Conservation (phyloP, 768 basidiomycete genomes). For the Cystofilobasidium ferigula region DNA sequence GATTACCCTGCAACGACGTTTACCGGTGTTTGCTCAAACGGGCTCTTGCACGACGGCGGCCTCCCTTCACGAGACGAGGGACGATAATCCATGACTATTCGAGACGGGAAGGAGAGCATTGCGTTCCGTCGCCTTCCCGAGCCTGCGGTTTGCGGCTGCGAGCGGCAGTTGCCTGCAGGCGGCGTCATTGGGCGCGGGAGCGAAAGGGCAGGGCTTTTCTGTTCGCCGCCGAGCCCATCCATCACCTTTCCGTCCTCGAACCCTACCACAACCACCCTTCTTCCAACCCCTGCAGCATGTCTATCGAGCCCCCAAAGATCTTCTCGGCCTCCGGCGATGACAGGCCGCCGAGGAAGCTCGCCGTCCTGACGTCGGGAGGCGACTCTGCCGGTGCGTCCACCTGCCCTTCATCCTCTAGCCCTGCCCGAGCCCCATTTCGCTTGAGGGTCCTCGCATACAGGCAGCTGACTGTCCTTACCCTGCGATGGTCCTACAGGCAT, state of each 20-base stretch:
- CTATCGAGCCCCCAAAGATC: slow-evolving; percentile 13
- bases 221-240: too few relatives aligned
- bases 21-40: too few relatives aligned
- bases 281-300: background rate
- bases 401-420: slow-evolving; percentile 31
- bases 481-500: slow-evolving; percentile 39
- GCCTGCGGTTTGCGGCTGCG: too few relatives aligned
- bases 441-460: background rate
- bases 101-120: too few relatives aligned
- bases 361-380: slow-evolving; percentile 88
- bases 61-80: too few relatives aligned
- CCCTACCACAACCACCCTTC: background rate
- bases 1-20: too few relatives aligned
- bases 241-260: background rate
- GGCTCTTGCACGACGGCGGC: too few relatives aligned
- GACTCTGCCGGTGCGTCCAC: slow-evolving; percentile 73
- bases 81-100: too few relatives aligned
- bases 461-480: background rate
- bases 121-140: too few relatives aligned
- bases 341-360: slow-evolving; percentile 36
- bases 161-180: too few relatives aligned
- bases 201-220: too few relatives aligned
- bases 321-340: slow-evolving; percentile 17
- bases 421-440: background rate
- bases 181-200: too few relatives aligned